A percentile compares a stretch with the other conserved stretches of the same genome.
Evolutionary conservation across 192 early-diverging fungal species (phyloP).

Genomic region (Diversispora epigaea): DNA sequence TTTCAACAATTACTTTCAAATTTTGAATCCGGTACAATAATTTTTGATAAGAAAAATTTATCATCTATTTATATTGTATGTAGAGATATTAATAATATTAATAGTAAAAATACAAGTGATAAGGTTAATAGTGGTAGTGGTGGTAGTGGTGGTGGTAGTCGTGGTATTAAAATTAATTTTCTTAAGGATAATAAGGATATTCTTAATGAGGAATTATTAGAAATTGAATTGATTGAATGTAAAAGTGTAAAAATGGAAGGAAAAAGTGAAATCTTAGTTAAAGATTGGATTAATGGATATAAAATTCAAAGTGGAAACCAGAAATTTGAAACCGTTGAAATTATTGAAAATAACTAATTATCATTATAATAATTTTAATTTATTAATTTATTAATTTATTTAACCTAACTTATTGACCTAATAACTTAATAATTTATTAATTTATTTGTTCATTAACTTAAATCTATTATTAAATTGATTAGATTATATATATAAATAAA

Average conservation of each 20-base stretch:
- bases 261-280: slow-evolving; percentile 53
- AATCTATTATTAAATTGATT: too few species aligned
- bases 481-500: too few species aligned
- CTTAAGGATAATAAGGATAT: slow-evolving; percentile 7
- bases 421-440: too few species aligned
- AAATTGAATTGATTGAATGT: slow-evolving; percentile 3
- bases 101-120: too few species aligned
- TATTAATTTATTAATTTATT: too few species aligned
- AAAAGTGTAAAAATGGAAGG: slow-evolving; percentile 58
- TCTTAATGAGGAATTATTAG: slow-evolving; percentile 4
- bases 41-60: slow-evolving; percentile 29
- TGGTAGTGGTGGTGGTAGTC: too few species aligned
- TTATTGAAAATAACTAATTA: too few species aligned
- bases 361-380: too few species aligned
- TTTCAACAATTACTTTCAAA: background rate
- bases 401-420: too few species aligned
- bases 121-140: too few species aligned
- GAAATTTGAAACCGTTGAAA: slow-evolving; percentile 16
- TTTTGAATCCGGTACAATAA: slow-evolving; percentile 42
- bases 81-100: slow-evolving; percentile 51
- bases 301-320: slow-evolving; percentile 38
- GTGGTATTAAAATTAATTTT: too few species aligned
- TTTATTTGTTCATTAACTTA: too few species aligned
- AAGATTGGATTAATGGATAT: slow-evolving; percentile 78
- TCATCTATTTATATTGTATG: slow-evolving; percentile 53